Evolutionary conservation across 2,329 filamentous ascomycete species (phyloP).

Genomic region (Colletotrichum sojae): DNA sequence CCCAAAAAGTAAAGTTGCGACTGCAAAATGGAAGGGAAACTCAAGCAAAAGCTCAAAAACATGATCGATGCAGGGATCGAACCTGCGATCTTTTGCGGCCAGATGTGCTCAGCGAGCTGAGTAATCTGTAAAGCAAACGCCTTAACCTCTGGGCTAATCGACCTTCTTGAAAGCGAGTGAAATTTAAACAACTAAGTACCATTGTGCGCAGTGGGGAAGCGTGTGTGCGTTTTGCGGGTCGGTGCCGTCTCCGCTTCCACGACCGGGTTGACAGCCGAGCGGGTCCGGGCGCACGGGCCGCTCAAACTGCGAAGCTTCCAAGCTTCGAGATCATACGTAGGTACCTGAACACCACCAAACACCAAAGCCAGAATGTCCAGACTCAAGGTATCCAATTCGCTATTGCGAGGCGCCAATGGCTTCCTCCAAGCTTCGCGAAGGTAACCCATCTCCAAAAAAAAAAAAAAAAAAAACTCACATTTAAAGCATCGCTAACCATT

Average conservation of each 20-base stretch:
- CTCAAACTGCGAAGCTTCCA: slow-evolving; percentile 19
- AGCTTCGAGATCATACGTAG: background rate
- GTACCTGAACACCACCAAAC: background rate
- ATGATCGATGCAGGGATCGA: slow-evolving; percentile 61
- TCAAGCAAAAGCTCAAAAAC: slow-evolving; percentile 26
- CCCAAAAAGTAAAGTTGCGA: no score
- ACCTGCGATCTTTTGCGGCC: slow-evolving; percentile 58
- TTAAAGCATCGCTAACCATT: slow-evolving; percentile 1
- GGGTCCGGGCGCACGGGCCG: background rate
- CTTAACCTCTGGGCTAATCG: slow-evolving; percentile 58
- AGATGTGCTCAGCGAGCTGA: no score
- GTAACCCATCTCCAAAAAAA: background rate
- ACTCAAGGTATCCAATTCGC: slow-evolving; percentile 11
- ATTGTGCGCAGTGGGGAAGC: background rate
- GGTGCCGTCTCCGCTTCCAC: no score
- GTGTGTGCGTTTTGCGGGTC: no score
- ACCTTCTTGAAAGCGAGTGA: slow-evolving; percentile 35
- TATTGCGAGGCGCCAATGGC: slow-evolving; percentile 38
- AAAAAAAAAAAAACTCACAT: no score
- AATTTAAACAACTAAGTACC: background rate
- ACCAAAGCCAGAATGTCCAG: slow-evolving; percentile 15
- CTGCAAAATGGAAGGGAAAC: no score
- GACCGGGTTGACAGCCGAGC: no score
- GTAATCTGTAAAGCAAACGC: slow-evolving; percentile 55
- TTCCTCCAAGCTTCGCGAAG: slow-evolving; percentile 20